Percentiles rank a stretch among this genome's conserved stretches.
Evolutionary conservation across 1,139 yeast genomes (phyloP).

Genomic region (Saccharomyces hybrid): DNA sequence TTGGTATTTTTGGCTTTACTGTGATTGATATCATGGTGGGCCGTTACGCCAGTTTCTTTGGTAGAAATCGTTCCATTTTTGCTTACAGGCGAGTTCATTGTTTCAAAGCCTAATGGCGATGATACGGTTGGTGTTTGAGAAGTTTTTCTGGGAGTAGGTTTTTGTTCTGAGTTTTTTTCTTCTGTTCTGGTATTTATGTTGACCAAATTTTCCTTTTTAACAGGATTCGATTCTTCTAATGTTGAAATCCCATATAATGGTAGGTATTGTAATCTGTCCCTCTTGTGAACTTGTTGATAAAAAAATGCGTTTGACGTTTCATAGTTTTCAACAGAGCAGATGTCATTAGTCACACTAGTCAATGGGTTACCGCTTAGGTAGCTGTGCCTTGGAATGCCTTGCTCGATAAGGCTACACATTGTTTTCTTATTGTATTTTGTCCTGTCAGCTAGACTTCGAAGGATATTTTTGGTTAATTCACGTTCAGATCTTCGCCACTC

Average conservation of each 20-base stretch:
- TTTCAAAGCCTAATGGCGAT: background rate
- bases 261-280: conserved; percentile 16
- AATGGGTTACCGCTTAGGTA: conserved; percentile 12
- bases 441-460: conserved; percentile 7
- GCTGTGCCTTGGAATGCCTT: conserved; percentile 17
- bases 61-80: too few species aligned
- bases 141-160: background rate
- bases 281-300: conserved; percentile 22
- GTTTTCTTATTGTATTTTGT: conserved; percentile 6
- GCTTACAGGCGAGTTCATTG: background rate
- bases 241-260: conserved; percentile 8
- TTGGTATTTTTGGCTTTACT: background rate
- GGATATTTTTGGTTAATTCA: conserved; percentile 11
- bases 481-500: conserved; percentile 14
- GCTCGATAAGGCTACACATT: conserved; percentile 12
- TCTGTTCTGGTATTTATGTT: background rate
- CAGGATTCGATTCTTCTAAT: background rate
- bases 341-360: conserved; percentile 24
- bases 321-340: conserved; percentile 23
- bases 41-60: too few species aligned
- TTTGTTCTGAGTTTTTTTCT: background rate
- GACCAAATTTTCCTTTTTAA: background rate
- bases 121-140: background rate
- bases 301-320: conserved; percentile 18
- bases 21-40: background rate